Percentiles rank a stretch among this genome's conserved stretches.
These are phyloP conservation scores for Fusarium verrucosum DNA, from an alignment of 2,329 filamentous ascomycete genomes.

Conservation along the genomic window DNA sequence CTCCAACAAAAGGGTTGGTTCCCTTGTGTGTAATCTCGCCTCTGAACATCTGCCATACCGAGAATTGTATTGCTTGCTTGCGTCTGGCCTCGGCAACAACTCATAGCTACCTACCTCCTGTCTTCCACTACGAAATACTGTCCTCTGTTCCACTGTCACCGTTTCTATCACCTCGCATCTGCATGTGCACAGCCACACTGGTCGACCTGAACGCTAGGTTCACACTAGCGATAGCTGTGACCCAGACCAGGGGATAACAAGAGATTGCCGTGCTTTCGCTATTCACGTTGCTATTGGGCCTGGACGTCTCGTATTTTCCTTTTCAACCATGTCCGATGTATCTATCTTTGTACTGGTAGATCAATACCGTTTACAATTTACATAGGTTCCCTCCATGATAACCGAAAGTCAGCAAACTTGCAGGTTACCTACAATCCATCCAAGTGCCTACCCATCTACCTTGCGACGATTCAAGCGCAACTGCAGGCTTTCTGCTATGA, in stretches of 20 bases:
- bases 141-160: background rate
- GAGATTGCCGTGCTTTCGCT: background rate
- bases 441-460: too few species aligned
- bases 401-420: too few species aligned
- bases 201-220: slow-evolving; percentile 28
- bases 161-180: background rate
- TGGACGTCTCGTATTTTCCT: too few species aligned
- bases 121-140: background rate
- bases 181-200: slow-evolving; percentile 36
- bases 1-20: background rate
- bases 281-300: background rate
- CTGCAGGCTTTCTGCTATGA: too few species aligned
- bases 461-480: too few species aligned
- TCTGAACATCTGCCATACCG: slow-evolving; percentile 1
- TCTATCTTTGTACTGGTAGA: too few species aligned
- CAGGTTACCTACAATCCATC: too few species aligned
- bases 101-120: too few species aligned
- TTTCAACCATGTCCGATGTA: too few species aligned
- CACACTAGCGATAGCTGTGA: slow-evolving; percentile 3
- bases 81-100: background rate
- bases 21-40: slow-evolving; percentile 20
- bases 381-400: too few species aligned
- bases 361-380: too few species aligned
- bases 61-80: background rate
- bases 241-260: background rate